Evolutionary conservation across 2,329 filamentous ascomycete genomes (phyloP).

Genomic region (Pseudogymnoascus sp.): DNA sequence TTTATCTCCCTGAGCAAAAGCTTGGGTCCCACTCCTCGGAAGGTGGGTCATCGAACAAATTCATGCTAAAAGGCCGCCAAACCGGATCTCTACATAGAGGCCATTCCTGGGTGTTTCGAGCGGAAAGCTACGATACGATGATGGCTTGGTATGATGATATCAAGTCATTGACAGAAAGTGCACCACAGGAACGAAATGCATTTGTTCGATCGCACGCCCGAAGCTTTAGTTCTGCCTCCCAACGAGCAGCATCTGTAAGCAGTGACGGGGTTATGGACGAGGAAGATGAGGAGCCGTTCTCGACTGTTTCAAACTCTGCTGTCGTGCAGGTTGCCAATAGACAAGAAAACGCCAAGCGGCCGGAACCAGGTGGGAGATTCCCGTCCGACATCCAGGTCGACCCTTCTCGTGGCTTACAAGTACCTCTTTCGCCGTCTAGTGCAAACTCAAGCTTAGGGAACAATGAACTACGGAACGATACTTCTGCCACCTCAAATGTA

Average conservation of each 20-base stretch:
- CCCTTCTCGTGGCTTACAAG: slow-evolving; percentile 68
- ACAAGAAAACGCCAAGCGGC: slow-evolving; percentile 54
- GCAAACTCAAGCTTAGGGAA: slow-evolving; percentile 56
- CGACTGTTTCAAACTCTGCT: slow-evolving; percentile 49
- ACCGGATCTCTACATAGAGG: slow-evolving; percentile 85
- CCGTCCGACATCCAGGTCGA: slow-evolving; percentile 88
- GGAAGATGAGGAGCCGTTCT: slow-evolving; percentile 58
- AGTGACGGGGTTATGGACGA: slow-evolving; percentile 75
- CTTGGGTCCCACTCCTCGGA: slow-evolving; percentile 81
- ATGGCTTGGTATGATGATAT: slow-evolving; percentile 95
- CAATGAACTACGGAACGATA: slow-evolving; percentile 38
- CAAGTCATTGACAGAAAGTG: slow-evolving; percentile 78
- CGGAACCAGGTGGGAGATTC: slow-evolving; percentile 91
- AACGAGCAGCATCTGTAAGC: slow-evolving; percentile 53
- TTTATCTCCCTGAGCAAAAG: slow-evolving; percentile 91
- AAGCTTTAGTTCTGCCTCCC: slow-evolving; percentile 60
- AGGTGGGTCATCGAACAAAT: slow-evolving; percentile 86
- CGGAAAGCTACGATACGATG: slow-evolving; percentile 82
- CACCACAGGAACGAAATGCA: slow-evolving; percentile 76
- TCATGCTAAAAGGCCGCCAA: slow-evolving; percentile 93
- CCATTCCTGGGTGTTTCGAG: slow-evolving; percentile 64
- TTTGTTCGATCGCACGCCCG: slow-evolving; percentile 78
- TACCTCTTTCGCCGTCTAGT: slow-evolving; percentile 71
- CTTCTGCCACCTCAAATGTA: slow-evolving; percentile 44
- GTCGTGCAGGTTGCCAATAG: slow-evolving; percentile 41